Evolutionary conservation across 345 rosid species (phyloP).

Genomic region (Odontarrhena argentea): DNA sequence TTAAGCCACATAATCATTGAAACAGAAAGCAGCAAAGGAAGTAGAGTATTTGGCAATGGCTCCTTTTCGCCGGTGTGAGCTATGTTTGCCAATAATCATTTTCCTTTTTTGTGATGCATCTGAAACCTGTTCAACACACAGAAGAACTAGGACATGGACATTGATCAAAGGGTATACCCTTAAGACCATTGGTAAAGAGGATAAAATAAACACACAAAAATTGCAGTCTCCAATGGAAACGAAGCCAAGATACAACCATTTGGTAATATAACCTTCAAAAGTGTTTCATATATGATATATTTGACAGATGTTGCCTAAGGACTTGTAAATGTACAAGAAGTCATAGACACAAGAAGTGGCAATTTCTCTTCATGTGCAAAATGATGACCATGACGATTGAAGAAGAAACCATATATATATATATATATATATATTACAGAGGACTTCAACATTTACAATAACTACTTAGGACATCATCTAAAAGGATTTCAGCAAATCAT

Average conservation of each 20-base stretch:
- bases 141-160: background rate
- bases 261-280: background rate
- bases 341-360: slow-evolving; percentile 5
- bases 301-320: background rate
- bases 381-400: slow-evolving; percentile 4
- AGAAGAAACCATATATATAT: background rate
- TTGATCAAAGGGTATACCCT: background rate
- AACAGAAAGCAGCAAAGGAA: background rate
- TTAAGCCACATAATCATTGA: background rate
- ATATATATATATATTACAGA: slow-evolving; percentile 6
- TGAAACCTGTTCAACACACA: background rate
- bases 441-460: slow-evolving; percentile 6
- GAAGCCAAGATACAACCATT: background rate
- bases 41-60: background rate
- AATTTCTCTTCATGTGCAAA: background rate
- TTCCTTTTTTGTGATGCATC: background rate
- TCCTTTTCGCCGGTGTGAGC: too few relatives aligned
- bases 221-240: slow-evolving; percentile 4
- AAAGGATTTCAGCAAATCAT: slow-evolving; percentile 9
- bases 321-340: background rate
- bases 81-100: too few relatives aligned
- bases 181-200: background rate
- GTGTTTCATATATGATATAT: background rate
- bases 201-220: background rate
- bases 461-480: background rate